These are phyloP conservation scores for Striga hermonthica DNA, from an alignment of 305 asterid genomes.

Conservation along the genomic window DNA sequence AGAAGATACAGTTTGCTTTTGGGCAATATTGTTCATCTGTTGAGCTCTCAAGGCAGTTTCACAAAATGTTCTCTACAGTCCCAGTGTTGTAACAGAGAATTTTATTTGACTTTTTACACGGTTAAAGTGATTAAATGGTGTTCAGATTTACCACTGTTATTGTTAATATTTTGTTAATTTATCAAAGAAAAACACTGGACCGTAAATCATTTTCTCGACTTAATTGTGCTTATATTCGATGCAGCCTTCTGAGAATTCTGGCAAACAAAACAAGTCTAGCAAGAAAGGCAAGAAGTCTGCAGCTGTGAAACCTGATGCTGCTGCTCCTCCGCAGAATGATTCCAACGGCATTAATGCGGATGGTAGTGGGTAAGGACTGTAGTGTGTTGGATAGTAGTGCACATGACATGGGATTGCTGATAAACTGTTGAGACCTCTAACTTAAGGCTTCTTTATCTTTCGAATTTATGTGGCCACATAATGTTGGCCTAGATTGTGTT, in stretches of 20 bases:
- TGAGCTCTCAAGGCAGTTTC: too few species aligned
- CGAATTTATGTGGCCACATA: conserved; percentile 5
- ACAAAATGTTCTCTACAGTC: too few species aligned
- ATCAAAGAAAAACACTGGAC: too few species aligned
- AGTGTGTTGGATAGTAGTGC: background rate
- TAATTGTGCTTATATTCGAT: conserved; percentile 6
- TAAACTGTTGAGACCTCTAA: conserved; percentile 21
- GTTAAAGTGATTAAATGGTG: too few species aligned
- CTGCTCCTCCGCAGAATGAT: conserved; percentile 33
- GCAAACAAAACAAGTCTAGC: conserved; percentile 41
- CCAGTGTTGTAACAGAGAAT: too few species aligned
- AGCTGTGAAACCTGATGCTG: conserved; percentile 32
- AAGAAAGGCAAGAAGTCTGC: conserved; percentile 38
- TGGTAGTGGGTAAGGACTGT: conserved; percentile 30
- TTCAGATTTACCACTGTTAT: too few species aligned
- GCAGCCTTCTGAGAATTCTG: conserved; percentile 53
- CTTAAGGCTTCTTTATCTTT: conserved; percentile 10
- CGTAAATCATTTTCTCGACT: too few species aligned
- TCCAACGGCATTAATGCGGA: conserved; percentile 37
- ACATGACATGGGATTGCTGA: background rate
- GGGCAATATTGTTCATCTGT: too few species aligned
- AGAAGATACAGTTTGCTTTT: too few species aligned
- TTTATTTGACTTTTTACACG: too few species aligned
- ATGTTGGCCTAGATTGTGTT: conserved; percentile 25
- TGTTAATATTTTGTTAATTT: too few species aligned